A percentile compares a stretch with the other conserved stretches of the same genome.
Evolutionary conservation across 2,329 filamentous ascomycete genomes (phyloP).

Genomic region (Aspergillus arachidicola): DNA sequence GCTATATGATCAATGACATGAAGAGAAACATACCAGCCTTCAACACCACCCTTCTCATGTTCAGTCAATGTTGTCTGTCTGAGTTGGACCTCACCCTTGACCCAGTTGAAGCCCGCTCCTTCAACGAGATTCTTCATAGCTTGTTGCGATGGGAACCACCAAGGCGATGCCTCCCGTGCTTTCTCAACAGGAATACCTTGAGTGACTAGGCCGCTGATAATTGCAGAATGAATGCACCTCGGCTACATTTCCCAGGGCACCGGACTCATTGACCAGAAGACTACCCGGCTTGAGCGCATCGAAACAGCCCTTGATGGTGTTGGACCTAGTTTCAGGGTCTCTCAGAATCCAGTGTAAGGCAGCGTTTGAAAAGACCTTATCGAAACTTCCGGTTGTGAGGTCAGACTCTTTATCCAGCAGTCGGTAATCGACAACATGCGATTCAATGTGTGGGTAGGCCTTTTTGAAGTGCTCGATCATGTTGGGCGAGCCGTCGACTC

Average conservation of each 20-base stretch:
- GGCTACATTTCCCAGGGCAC: constrained; percentile 67
- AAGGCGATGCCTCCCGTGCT: constrained; percentile 59
- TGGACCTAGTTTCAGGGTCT: constrained; percentile 43
- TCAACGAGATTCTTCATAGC: constrained; percentile 54
- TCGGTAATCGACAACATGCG: constrained; percentile 39
- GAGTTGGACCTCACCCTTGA: constrained; percentile 64
- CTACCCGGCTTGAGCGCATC: constrained; percentile 59
- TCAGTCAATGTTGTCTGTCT: constrained; percentile 59
- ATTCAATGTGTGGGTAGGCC: constrained; percentile 37
- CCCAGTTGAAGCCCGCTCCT: constrained; percentile 49
- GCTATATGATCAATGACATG: not conserved
- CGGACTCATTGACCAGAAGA: constrained; percentile 69
- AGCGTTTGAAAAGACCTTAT: constrained; percentile 68
- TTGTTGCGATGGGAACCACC: constrained; percentile 70
- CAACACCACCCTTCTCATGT: constrained; percentile 55
- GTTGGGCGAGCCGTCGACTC: constrained; percentile 59
- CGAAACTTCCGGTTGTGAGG: constrained; percentile 36
- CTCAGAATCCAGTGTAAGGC: constrained; percentile 69
- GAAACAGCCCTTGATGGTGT: constrained; percentile 58
- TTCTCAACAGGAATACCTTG: constrained; percentile 55
- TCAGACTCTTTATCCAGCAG: constrained; percentile 31
- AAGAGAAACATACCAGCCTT: constrained; percentile 55
- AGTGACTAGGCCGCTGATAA: constrained; percentile 56
- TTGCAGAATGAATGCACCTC: constrained; percentile 63
- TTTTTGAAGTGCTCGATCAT: constrained; percentile 60